Evolutionary conservation across 129 eudicot genomes (phyloP).

Genomic region (Flaveria robusta): DNA sequence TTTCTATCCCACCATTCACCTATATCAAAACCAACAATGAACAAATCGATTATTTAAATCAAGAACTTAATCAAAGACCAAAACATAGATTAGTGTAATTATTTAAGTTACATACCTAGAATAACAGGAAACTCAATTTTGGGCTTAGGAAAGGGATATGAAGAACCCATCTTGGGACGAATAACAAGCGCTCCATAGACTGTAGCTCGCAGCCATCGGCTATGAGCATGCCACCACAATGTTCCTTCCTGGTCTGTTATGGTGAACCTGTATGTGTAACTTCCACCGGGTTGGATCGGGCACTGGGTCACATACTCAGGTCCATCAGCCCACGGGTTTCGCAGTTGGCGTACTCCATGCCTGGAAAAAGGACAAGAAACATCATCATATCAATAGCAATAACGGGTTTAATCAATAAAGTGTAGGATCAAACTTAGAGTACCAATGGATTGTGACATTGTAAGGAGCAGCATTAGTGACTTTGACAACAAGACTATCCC

Average conservation of each 20-base stretch:
- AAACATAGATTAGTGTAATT: neutral
- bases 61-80: neutral
- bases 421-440: neutral
- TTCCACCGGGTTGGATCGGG: conserved; percentile 66
- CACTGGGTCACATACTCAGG: conserved; percentile 79
- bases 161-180: conserved; percentile 47
- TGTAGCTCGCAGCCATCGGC: conserved; percentile 73
- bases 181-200: conserved; percentile 74
- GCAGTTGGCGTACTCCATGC: conserved; percentile 79
- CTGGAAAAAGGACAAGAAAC: conserved; percentile 22
- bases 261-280: conserved; percentile 63
- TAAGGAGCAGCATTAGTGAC: conserved; percentile 56
- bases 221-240: conserved; percentile 88
- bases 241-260: conserved; percentile 75
- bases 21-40: neutral
- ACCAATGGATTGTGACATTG: conserved; percentile 76
- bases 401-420: neutral
- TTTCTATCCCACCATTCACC: conserved; percentile 86
- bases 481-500: conserved; percentile 56
- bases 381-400: neutral
- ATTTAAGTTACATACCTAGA: conserved; percentile 45
- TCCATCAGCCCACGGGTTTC: conserved; percentile 87
- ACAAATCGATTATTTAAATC: neutral
- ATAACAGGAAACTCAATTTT: conserved; percentile 52
- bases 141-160: conserved; percentile 71